Evolutionary conservation across 805 yeast species (phyloP).

Genomic region (Clavispora fructus): DNA sequence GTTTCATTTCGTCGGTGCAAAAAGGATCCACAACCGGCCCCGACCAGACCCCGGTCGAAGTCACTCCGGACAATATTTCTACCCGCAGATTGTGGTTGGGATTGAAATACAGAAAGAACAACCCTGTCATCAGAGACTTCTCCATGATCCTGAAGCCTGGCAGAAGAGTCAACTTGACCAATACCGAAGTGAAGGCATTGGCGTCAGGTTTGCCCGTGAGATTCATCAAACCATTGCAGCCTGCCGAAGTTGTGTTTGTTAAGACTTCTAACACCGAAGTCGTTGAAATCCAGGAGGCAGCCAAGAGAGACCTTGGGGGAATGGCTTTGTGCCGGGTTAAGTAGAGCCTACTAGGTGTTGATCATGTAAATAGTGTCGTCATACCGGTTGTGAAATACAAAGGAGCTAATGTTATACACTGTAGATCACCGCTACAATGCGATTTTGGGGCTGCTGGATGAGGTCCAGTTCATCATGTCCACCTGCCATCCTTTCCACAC

Average conservation of each 20-base stretch:
- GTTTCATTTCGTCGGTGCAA: slow-evolving; percentile 78
- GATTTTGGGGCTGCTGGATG: slow-evolving; percentile 43
- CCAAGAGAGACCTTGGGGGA: slow-evolving; percentile 64
- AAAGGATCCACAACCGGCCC: slow-evolving; percentile 85
- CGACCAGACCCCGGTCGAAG: slow-evolving; percentile 66
- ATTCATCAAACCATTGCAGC: slow-evolving; percentile 72
- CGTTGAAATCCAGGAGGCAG: slow-evolving; percentile 82
- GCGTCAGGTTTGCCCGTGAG: slow-evolving; percentile 74
- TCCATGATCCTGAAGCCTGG: slow-evolving; percentile 81
- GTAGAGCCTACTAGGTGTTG: slow-evolving; percentile 17
- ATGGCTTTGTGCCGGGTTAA: slow-evolving; percentile 77
- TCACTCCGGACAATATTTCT: slow-evolving; percentile 81
- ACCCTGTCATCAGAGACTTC: slow-evolving; percentile 69
- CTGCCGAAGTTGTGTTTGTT: slow-evolving; percentile 84
- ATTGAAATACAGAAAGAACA: slow-evolving; percentile 76
- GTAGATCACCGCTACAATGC: slow-evolving; percentile 15
- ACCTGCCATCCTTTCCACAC: slow-evolving; percentile 84
- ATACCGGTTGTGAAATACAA: neutral
- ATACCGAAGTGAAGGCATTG: slow-evolving; percentile 62
- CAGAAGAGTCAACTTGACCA: slow-evolving; percentile 59
- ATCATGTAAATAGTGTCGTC: slow-evolving; percentile 7
- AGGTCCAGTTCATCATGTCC: slow-evolving; percentile 81
- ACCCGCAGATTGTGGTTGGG: slow-evolving; percentile 89
- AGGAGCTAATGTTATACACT: neutral
- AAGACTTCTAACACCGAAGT: slow-evolving; percentile 43